Evolutionary conservation across 345 rosid species (phyloP).

Genomic region (Excoecaria cochinchinensis): DNA sequence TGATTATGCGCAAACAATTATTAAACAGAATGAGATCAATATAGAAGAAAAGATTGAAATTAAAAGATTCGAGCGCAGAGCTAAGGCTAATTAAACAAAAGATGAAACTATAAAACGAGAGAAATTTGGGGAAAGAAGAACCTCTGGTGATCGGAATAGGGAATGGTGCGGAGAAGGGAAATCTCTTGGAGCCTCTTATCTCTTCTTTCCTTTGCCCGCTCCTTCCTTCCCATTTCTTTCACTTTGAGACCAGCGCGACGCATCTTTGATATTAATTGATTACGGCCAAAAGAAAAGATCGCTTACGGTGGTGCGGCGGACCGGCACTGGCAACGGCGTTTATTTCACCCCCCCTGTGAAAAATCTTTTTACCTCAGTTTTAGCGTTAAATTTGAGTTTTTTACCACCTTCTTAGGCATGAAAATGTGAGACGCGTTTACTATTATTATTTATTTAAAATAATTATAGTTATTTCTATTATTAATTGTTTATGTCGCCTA

Average conservation of each 20-base stretch:
- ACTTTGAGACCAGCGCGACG: constrained; percentile 7
- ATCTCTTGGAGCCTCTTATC: constrained; percentile 51
- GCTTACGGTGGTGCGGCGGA: neutral
- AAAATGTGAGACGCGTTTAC: neutral
- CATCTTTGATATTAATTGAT: neutral
- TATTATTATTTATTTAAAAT: neutral
- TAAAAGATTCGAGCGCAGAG: neutral
- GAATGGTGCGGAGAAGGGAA: constrained; percentile 86
- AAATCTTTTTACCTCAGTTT: neutral
- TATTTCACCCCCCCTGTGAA: neutral
- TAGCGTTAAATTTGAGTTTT: constrained; percentile 4
- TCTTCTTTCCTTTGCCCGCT: constrained; percentile 62
- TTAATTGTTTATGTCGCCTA: too few species aligned
- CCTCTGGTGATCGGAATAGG: constrained; percentile 94
- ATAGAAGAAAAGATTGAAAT: neutral
- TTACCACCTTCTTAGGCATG: constrained; percentile 4
- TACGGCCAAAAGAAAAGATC: neutral
- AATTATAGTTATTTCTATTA: neutral
- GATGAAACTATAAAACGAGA: neutral
- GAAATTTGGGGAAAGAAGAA: constrained; percentile 1
- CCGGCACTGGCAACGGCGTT: constrained; percentile 5
- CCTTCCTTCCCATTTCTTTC: constrained; percentile 53
- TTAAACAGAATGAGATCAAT: neutral
- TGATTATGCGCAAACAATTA: constrained; percentile 12
- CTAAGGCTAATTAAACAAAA: neutral